Percentiles rank a stretch among this genome's conserved stretches.
phyloP scores from a whole-genome alignment of 83 land plant genomes.

The Thuja plicata region DNA sequence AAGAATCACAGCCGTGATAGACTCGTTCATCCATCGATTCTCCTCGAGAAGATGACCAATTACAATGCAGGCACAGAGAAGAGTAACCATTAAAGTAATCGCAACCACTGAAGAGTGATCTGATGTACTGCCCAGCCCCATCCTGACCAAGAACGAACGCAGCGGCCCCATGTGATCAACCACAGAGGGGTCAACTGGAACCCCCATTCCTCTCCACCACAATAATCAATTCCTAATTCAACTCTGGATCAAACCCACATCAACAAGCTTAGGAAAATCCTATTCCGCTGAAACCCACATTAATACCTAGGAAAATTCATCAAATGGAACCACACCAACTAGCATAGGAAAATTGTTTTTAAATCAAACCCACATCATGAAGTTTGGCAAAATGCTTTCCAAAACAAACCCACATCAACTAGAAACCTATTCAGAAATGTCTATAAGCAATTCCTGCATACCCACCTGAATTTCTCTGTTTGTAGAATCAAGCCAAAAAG shows the following conservation, averaged over 20 bases:
- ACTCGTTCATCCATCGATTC: conserved; percentile 59
- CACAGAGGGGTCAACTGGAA: background rate
- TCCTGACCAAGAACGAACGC: conserved; percentile 20
- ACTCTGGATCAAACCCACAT: background rate
- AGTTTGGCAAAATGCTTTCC: background rate
- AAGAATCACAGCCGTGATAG: conserved; percentile 56
- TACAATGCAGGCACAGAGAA: conserved; percentile 61
- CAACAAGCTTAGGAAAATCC: background rate
- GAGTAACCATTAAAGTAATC: conserved; percentile 40
- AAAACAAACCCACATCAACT: background rate
- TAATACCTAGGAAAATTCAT: too few relatives aligned
- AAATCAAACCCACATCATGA: background rate
- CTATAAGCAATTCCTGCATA: background rate
- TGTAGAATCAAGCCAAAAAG: background rate
- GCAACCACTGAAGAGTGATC: conserved; percentile 37
- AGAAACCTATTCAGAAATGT: background rate
- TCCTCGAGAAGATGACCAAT: conserved; percentile 62
- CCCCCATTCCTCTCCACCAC: background rate
- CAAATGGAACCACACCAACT: background rate
- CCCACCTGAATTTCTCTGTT: background rate
- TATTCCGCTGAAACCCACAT: background rate
- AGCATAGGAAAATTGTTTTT: background rate
- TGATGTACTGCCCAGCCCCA: conserved; percentile 13
- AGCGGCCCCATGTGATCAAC: conserved; percentile 14
- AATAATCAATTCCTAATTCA: background rate